Conservation (phyloP, 176 grass and related monocot species). For the Carex littledalei region DNA sequence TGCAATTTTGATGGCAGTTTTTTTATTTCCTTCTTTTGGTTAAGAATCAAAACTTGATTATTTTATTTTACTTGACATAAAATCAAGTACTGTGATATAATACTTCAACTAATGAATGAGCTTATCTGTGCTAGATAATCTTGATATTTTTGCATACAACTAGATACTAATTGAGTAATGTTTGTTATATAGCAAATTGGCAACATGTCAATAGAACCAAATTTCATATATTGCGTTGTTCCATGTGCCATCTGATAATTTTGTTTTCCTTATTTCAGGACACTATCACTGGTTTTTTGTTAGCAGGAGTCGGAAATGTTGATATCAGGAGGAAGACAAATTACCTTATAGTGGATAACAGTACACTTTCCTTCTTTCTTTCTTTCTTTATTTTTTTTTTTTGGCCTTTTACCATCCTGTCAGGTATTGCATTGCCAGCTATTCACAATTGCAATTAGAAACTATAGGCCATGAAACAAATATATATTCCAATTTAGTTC, state of each 20-base stretch:
- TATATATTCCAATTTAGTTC: not conserved
- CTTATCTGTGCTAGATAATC: not conserved
- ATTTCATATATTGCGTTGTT: not conserved
- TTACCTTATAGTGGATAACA: slow-evolving; percentile 70
- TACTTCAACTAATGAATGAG: not conserved
- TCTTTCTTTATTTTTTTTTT: not conserved
- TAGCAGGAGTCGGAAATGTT: slow-evolving; percentile 72
- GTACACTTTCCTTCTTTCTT: slow-evolving; percentile 26
- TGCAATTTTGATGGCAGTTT: not conserved
- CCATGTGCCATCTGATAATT: too few relatives aligned
- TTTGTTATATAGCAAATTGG: not conserved
- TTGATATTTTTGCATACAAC: not conserved
- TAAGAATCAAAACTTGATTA: not conserved
- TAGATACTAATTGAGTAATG: not conserved
- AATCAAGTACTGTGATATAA: not conserved
- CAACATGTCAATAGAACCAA: not conserved
- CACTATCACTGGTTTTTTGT: slow-evolving; percentile 64
- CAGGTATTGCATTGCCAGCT: not conserved
- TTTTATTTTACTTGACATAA: not conserved
- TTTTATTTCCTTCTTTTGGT: not conserved
- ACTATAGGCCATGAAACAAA: not conserved
- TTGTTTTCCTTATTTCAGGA: slow-evolving; percentile 29
- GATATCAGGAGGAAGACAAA: slow-evolving; percentile 68
- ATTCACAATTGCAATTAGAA: not conserved
- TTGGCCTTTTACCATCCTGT: not conserved